These are phyloP conservation scores for Clathrospora elynae DNA, from an alignment of 2,329 filamentous ascomycete genomes.

Conservation along the genomic window DNA sequence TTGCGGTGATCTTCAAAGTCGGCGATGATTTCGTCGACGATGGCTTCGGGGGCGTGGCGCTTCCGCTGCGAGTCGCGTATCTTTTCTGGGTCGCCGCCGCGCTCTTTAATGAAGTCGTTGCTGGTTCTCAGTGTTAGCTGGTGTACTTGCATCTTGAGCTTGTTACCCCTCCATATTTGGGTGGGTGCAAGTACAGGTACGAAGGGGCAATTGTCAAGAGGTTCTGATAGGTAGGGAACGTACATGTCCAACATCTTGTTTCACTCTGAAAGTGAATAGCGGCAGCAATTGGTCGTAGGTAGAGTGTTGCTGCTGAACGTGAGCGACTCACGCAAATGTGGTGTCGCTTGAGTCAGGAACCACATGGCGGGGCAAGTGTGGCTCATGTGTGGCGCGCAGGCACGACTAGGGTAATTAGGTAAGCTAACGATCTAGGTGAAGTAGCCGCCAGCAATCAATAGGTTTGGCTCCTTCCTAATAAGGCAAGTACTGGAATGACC, in stretches of 20 bases:
- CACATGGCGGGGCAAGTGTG: conserved; percentile 26
- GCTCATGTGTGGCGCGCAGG: conserved; percentile 18
- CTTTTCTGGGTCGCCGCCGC: conserved; percentile 87
- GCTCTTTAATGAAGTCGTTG: conserved; percentile 68
- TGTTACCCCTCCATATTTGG: conserved; percentile 2
- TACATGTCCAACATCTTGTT: conserved; percentile 43
- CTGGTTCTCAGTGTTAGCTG: conserved; percentile 41
- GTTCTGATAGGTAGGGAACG: not conserved
- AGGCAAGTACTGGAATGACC: too few relatives aligned
- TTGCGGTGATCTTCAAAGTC: conserved; percentile 84
- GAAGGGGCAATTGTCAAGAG: not conserved
- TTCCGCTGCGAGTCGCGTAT: conserved; percentile 90
- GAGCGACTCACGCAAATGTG: conserved; percentile 17
- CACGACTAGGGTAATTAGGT: too few relatives aligned
- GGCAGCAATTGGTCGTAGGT: conserved; percentile 5
- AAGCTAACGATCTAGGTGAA: too few relatives aligned
- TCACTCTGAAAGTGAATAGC: conserved; percentile 7
- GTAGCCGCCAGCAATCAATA: too few relatives aligned
- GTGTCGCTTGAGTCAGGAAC: conserved; percentile 36
- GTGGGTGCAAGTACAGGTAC: not conserved
- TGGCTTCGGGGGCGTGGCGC: conserved; percentile 77
- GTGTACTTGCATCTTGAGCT: not conserved
- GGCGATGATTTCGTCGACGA: conserved; percentile 88
- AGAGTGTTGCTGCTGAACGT: conserved; percentile 2
- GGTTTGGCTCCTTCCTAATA: too few relatives aligned